Conservation (phyloP, 2,329 filamentous ascomycete species). For the Verticillium isaacii region DNA sequence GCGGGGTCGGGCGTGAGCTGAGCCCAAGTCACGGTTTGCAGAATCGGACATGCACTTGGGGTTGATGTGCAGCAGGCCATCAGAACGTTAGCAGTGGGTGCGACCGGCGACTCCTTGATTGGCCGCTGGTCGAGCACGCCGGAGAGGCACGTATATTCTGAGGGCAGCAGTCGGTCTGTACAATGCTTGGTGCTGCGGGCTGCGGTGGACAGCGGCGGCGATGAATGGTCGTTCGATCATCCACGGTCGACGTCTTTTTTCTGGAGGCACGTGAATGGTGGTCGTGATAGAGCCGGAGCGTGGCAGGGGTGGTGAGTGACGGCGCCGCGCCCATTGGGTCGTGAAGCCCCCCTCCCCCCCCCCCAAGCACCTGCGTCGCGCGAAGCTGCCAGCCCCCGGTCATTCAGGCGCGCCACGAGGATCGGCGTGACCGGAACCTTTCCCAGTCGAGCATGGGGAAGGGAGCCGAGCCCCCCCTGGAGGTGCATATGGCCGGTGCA, state of each 20-base stretch:
- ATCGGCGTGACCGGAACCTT: conserved; percentile 14
- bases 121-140: neutral
- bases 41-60: neutral
- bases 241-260: neutral
- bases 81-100: neutral
- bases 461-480: neutral
- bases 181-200: neutral
- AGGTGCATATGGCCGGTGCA: neutral
- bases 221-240: neutral
- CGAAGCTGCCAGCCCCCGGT: conserved; percentile 4
- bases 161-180: too few relatives aligned
- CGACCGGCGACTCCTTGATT: neutral
- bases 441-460: conserved; percentile 6
- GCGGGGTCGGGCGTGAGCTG: neutral
- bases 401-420: conserved; percentile 13
- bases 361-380: neutral
- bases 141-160: neutral
- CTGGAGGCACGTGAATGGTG: neutral
- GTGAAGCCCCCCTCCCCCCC: neutral
- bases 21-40: neutral
- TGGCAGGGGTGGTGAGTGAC: neutral
- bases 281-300: neutral
- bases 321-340: conserved; percentile 3
- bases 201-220: neutral
- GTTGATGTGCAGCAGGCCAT: neutral